phyloP scores from a whole-genome alignment of 73 alveolate genomes.

The Paramecium tetraurelia region DNA sequence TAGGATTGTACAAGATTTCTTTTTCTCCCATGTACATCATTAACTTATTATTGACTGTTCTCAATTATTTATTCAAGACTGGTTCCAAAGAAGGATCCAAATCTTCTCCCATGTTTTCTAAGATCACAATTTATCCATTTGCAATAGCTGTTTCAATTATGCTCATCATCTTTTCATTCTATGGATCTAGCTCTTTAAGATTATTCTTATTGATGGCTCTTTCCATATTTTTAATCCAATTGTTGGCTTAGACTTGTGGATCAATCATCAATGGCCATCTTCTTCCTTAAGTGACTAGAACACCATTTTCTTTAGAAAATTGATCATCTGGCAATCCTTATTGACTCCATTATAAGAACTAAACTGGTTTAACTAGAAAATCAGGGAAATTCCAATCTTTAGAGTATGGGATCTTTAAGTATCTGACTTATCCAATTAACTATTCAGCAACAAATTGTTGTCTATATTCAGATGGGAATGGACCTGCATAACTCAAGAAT shows the following conservation, averaged over 20 bases:
- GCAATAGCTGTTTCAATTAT: conserved; percentile 44
- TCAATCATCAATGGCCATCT: conserved; percentile 93
- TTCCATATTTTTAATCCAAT: conserved; percentile 90
- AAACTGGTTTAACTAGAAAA: conserved; percentile 91
- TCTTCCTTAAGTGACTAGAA: conserved; percentile 80
- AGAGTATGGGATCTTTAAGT: conserved; percentile 80
- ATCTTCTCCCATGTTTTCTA: conserved; percentile 89
- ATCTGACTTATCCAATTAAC: conserved; percentile 49
- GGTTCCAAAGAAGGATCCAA: conserved; percentile 99
- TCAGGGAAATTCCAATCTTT: conserved; percentile 84
- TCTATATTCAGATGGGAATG: conserved; percentile 97
- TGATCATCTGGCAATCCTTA: conserved; percentile 96
- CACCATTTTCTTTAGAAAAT: conserved; percentile 95
- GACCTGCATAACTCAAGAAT: conserved; percentile 98
- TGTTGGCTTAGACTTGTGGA: conserved; percentile 93
- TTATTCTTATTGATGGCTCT: conserved; percentile 59
- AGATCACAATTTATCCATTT: conserved; percentile 43
- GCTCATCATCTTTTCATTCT: conserved; percentile 44
- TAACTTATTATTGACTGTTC: conserved; percentile 66
- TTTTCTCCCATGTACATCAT: conserved; percentile 88
- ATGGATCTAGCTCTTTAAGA: conserved; percentile 52
- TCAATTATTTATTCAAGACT: conserved; percentile 85
- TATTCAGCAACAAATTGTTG: conserved; percentile 66
- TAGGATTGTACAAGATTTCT: conserved; percentile 89
- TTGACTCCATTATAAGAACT: conserved; percentile 89